Evolutionary conservation across 2,329 filamentous ascomycete genomes (phyloP).

Genomic region (Phialemoniopsis sp.): DNA sequence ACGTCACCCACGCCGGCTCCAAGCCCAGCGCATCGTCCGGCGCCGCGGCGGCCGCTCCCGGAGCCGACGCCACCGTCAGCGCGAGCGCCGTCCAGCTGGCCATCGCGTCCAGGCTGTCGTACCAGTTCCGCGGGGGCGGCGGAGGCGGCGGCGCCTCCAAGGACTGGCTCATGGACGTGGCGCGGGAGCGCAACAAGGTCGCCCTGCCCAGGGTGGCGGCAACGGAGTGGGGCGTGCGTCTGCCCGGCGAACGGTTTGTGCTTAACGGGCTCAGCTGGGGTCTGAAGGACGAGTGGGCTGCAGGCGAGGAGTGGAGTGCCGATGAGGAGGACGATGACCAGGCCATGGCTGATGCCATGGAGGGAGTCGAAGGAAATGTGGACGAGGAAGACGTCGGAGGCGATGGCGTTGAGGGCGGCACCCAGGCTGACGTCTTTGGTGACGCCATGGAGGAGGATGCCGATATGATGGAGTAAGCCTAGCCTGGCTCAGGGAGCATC

Average conservation of each 20-base stretch:
- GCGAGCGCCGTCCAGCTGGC: constrained; percentile 69
- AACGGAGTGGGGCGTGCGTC: constrained; percentile 63
- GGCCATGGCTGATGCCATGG: constrained; percentile 41
- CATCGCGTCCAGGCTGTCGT: constrained; percentile 63
- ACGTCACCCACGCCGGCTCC: constrained; percentile 52
- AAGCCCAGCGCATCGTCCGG: constrained; percentile 45
- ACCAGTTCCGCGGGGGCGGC: constrained; percentile 59
- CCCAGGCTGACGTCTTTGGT: constrained; percentile 43
- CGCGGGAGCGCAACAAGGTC: constrained; percentile 64
- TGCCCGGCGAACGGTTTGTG: constrained; percentile 66
- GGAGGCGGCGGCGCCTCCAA: constrained; percentile 55
- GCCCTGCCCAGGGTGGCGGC: constrained; percentile 58
- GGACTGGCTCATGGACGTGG: constrained; percentile 74
- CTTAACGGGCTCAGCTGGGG: constrained; percentile 64
- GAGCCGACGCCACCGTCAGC: constrained; percentile 52
- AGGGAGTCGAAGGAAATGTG: constrained; percentile 36
- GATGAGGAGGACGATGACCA: constrained; percentile 38
- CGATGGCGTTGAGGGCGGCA: constrained; percentile 49
- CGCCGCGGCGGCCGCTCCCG: constrained; percentile 41
- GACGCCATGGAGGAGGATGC: constrained; percentile 26
- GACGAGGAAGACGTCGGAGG: constrained; percentile 51
- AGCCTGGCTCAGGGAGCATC: too few species aligned
- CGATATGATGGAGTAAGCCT: constrained; percentile 27
- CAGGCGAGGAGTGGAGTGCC: constrained; percentile 20
- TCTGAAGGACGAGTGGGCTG: constrained; percentile 53